phyloP scores from a whole-genome alignment of 2,329 filamentous ascomycete genomes.

The Thelonectria olida region DNA sequence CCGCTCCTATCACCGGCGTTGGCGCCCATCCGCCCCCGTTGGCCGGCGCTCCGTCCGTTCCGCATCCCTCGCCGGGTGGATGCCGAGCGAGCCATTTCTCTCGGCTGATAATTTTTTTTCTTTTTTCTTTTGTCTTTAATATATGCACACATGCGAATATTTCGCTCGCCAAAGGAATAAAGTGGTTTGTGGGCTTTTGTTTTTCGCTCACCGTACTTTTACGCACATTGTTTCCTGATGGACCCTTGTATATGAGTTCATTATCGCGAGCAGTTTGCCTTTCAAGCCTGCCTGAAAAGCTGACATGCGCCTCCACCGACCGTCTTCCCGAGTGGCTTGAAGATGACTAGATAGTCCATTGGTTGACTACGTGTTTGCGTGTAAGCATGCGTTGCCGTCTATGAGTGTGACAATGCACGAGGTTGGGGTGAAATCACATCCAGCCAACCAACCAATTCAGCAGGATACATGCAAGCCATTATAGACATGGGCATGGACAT shows the following conservation, averaged over 20 bases:
- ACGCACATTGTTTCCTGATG: background rate
- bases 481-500: background rate
- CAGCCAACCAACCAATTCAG: background rate
- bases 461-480: background rate
- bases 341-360: too few species aligned
- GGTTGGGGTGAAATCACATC: background rate
- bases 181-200: background rate
- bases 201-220: constrained; percentile 16
- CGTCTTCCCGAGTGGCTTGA: background rate
- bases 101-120: background rate
- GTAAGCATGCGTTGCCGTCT: too few species aligned
- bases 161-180: too few species aligned
- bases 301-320: background rate
- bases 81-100: constrained; percentile 19
- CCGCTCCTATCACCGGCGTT: constrained; percentile 10
- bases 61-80: constrained; percentile 10
- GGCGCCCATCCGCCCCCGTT: constrained; percentile 4
- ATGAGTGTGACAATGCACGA: background rate
- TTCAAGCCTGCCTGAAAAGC: background rate
- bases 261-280: background rate
- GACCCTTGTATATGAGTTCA: background rate
- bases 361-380: background rate
- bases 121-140: background rate
- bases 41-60: constrained; percentile 3
- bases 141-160: background rate